Evolutionary conservation across 768 basidiomycete species (phyloP).

Genomic region (Rhodotorula babjevae): DNA sequence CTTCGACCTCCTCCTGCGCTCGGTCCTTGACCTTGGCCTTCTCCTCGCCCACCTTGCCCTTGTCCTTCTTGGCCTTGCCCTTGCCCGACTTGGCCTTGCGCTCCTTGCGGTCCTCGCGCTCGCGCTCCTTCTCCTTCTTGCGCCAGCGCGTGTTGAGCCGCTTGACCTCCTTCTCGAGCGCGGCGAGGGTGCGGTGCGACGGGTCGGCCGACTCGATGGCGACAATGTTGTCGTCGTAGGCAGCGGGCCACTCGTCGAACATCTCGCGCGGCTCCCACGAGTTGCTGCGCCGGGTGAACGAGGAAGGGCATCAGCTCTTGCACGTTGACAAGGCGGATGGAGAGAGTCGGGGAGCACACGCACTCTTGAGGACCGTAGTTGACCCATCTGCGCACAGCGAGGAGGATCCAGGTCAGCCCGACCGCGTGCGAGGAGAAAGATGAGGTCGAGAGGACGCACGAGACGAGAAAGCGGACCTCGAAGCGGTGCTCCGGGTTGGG

Average conservation of each 20-base stretch:
- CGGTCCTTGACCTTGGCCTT: not conserved
- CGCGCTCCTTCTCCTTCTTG: not conserved
- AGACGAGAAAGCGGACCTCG: slow-evolving; percentile 1
- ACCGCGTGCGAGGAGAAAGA: rapidly evolving
- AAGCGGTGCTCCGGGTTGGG: not conserved
- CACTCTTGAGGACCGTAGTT: not conserved
- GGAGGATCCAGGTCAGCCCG: not conserved
- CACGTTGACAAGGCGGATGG: not conserved
- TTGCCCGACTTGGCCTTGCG: not conserved
- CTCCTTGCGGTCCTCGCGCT: no score
- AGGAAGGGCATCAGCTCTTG: not conserved
- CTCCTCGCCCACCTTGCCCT: no score
- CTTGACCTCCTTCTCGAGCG: not conserved
- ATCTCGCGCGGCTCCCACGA: slow-evolving; percentile 9
- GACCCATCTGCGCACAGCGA: not conserved
- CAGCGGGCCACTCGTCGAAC: not conserved
- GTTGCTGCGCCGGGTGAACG: not conserved
- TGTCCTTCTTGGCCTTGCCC: not conserved
- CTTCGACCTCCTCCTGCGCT: not conserved
- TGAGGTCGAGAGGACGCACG: not conserved
- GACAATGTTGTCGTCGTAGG: not conserved
- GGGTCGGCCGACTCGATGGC: no score
- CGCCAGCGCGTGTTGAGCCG: not conserved
- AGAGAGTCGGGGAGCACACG: not conserved
- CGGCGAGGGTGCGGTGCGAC: not conserved